phyloP scores from a whole-genome alignment of 768 basidiomycete species.

The Sarcomyxa edulis region DNA sequence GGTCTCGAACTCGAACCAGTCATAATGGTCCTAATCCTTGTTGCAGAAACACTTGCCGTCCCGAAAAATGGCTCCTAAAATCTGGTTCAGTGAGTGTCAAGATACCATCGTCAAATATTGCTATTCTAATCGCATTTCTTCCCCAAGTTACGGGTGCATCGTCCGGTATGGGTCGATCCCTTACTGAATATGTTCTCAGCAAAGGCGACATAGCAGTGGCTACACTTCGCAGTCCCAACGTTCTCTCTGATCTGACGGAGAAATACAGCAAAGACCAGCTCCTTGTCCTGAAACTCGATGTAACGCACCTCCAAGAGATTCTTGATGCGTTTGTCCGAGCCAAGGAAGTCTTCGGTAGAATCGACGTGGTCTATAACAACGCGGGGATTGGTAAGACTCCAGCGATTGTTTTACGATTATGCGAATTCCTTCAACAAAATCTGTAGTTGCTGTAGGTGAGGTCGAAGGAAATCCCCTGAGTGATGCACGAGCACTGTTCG shows the following conservation, averaged over 20 bases:
- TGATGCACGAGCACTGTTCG: constrained; percentile 28
- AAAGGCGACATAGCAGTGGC: constrained; percentile 37
- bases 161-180: constrained; percentile 30
- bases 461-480: not conserved
- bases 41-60: too few species aligned
- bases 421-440: too few species aligned
- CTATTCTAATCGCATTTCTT: too few species aligned
- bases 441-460: not conserved
- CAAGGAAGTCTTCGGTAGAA: constrained; percentile 29
- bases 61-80: too few species aligned
- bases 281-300: constrained; percentile 34
- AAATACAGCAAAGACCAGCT: constrained; percentile 25
- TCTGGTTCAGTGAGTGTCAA: too few species aligned
- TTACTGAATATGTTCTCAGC: constrained; percentile 26
- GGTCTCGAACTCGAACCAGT: too few species aligned
- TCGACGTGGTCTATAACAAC: constrained; percentile 43
- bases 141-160: constrained; percentile 31
- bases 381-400: not conserved
- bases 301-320: constrained; percentile 25
- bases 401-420: not conserved
- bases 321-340: constrained; percentile 26
- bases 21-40: too few species aligned
- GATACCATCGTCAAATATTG: too few species aligned
- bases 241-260: constrained; percentile 20
- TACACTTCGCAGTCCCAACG: constrained; percentile 32